phyloP scores from a whole-genome alignment of 257 asterid species.

The Petunia axillaris region DNA sequence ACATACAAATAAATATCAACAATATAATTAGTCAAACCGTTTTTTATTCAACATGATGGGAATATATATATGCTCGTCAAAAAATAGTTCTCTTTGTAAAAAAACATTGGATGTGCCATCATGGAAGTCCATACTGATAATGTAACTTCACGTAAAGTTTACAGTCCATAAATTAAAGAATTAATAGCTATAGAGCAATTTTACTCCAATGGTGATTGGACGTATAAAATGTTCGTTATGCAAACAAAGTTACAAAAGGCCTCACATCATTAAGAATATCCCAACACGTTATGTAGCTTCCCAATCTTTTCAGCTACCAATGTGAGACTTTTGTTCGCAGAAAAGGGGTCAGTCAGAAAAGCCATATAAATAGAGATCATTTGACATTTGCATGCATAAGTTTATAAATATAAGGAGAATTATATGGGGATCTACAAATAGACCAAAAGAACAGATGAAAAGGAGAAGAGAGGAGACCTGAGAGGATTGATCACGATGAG shows the following conservation, averaged over 20 bases:
- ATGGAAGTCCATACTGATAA: background rate
- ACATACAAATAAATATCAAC: background rate
- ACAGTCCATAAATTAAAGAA: background rate
- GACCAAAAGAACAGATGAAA: background rate
- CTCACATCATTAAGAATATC: too few relatives aligned
- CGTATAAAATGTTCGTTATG: background rate
- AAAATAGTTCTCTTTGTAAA: too few relatives aligned
- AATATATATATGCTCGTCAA: background rate
- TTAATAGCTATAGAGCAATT: background rate
- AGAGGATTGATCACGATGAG: slow-evolving; percentile 22
- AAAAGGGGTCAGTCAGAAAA: background rate
- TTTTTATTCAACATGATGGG: background rate
- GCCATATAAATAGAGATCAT: background rate
- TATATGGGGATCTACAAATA: background rate
- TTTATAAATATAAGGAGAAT: background rate
- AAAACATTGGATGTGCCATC: background rate
- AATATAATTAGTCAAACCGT: background rate
- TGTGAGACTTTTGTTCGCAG: too few relatives aligned
- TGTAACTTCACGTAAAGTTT: background rate
- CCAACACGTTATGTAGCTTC: too few relatives aligned
- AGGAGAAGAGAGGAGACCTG: slow-evolving; percentile 1
- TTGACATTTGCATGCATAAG: too few relatives aligned
- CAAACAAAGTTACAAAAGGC: too few relatives aligned
- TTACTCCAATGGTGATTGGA: background rate
- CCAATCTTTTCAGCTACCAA: too few relatives aligned